A percentile compares a stretch with the other conserved stretches of the same genome.
phyloP scores from a whole-genome alignment of 805 yeast species.

The Maudiozyma pseudohumilis region DNA sequence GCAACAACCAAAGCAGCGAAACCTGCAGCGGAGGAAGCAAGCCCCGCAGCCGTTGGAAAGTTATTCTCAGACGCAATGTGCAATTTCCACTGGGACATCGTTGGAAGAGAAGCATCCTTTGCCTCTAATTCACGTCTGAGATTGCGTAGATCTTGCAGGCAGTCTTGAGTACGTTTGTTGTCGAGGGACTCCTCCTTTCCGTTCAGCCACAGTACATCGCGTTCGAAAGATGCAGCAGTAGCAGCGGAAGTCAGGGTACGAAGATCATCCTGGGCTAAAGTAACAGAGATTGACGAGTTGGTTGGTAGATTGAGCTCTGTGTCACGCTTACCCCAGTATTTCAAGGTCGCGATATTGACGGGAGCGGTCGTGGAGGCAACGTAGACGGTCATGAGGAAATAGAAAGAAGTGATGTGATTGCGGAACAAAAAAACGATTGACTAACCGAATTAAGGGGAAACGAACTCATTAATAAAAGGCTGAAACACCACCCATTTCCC shows the following conservation, averaged over 20 bases:
- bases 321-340: conserved; percentile 99
- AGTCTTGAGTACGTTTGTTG: conserved; percentile 55
- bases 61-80: conserved; percentile 89
- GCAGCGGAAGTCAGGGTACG: conserved; percentile 88
- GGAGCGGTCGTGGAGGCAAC: conserved; percentile 90
- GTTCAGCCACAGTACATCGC: conserved; percentile 75
- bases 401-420: no score
- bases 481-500: no score
- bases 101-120: conserved; percentile 43
- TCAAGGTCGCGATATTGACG: conserved; percentile 92
- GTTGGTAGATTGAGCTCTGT: conserved; percentile 83
- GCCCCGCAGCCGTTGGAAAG: conserved; percentile 98
- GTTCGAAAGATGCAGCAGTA: conserved; percentile 43
- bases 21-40: conserved; percentile 97
- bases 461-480: no score
- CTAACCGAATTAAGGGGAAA: no score
- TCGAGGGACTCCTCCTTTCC: conserved; percentile 69
- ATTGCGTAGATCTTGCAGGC: conserved; percentile 63
- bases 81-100: conserved; percentile 52
- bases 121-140: conserved; percentile 56
- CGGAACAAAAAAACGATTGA: no score
- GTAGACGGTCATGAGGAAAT: conserved; percentile 52
- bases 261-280: conserved; percentile 82
- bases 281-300: conserved; percentile 90
- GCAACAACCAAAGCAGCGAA: conserved; percentile 91